Conservation (phyloP, 2,329 filamentous ascomycete species). For the Trichoderma koningii region DNA sequence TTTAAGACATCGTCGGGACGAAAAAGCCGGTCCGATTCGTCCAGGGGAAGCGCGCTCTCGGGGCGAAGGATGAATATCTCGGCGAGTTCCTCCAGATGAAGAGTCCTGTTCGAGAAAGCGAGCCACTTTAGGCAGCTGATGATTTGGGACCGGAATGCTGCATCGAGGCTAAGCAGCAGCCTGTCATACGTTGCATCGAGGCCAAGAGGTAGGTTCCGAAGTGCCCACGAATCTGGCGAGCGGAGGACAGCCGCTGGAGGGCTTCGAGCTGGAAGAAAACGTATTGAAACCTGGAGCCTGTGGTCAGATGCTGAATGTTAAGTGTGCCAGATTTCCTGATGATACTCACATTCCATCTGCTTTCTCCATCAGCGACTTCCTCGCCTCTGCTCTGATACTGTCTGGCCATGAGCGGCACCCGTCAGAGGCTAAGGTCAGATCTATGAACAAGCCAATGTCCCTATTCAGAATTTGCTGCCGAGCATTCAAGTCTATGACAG, state of each 20-base stretch:
- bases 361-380: not conserved
- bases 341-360: conserved; percentile 18
- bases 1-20: not conserved
- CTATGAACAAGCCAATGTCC: conserved; percentile 7
- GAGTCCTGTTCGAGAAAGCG: not conserved
- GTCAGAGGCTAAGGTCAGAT: not conserved
- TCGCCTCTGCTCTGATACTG: not conserved
- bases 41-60: not conserved
- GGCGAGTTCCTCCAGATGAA: not conserved
- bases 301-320: not conserved
- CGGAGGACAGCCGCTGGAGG: not conserved
- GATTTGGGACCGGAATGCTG: not conserved
- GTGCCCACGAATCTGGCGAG: not conserved
- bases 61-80: conserved; percentile 23
- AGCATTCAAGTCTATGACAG: not conserved
- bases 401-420: not conserved
- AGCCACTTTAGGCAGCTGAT: conserved; percentile 24
- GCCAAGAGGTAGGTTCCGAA: conserved; percentile 15
- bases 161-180: conserved; percentile 6
- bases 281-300: conserved; percentile 14
- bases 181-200: conserved; percentile 26
- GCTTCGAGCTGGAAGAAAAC: conserved; percentile 11
- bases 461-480: not conserved
- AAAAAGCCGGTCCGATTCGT: conserved; percentile 9
- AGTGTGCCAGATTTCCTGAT: not conserved